These are phyloP conservation scores for Trichoderma brevicompactum DNA, from an alignment of 2,329 filamentous ascomycete genomes.

Conservation along the genomic window DNA sequence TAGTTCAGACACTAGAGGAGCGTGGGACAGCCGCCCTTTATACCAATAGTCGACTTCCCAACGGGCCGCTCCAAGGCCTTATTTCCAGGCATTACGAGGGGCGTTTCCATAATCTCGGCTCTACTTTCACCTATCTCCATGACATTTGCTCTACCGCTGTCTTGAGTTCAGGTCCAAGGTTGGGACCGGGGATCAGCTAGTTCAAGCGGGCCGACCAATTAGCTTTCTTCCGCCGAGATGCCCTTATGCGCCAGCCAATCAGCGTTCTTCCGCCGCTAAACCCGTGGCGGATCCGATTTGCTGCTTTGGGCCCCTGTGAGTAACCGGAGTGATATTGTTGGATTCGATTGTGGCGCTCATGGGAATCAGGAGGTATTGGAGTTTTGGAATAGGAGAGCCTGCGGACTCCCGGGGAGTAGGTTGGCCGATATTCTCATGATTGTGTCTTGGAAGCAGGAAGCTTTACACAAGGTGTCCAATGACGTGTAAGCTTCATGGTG, in stretches of 20 bases:
- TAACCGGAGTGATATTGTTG: no score
- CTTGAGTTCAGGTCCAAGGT: neutral
- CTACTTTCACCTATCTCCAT: slow-evolving; percentile 1
- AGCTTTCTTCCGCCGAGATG: slow-evolving; percentile 20
- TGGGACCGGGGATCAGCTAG: neutral
- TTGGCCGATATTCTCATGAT: no score
- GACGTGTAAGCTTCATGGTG: no score
- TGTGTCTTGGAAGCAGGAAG: no score
- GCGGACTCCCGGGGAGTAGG: no score
- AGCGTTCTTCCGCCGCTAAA: slow-evolving; percentile 22
- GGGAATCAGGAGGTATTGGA: no score
- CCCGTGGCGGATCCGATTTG: neutral
- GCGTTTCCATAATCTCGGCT: neutral
- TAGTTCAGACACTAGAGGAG: neutral
- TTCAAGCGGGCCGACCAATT: neutral
- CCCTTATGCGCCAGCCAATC: neutral
- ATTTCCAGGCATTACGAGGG: neutral
- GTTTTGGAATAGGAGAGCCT: no score
- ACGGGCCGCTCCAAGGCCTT: neutral
- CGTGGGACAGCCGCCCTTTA: neutral
- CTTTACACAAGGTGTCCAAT: no score
- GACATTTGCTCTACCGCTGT: neutral
- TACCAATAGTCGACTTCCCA: neutral
- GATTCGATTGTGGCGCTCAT: no score
- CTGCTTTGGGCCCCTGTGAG: neutral